Conservation (phyloP, 441 rosid species). For the Syzygium malaccense region DNA sequence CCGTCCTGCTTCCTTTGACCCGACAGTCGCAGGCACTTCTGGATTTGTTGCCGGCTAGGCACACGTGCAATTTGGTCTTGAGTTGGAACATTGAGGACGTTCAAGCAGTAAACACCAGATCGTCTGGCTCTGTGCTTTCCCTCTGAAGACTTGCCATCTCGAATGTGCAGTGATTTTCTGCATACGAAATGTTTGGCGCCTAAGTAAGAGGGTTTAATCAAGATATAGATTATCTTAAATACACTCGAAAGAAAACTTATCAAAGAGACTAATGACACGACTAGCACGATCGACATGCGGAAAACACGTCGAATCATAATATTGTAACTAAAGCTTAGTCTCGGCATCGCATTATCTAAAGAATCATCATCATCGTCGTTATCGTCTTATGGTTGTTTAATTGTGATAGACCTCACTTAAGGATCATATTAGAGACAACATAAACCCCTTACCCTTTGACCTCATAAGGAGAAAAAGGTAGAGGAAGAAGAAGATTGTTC, state of each 20-base stretch:
- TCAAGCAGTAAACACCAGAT: constrained; percentile 27
- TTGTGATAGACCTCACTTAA: background rate
- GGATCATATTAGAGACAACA: too few relatives aligned
- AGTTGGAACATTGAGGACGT: constrained; percentile 21
- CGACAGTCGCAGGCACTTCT: constrained; percentile 27
- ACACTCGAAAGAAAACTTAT: background rate
- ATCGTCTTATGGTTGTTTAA: background rate
- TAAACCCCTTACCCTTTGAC: too few relatives aligned
- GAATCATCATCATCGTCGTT: background rate
- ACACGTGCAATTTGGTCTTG: constrained; percentile 24
- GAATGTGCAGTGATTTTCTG: constrained; percentile 30
- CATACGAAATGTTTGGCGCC: background rate
- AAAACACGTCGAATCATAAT: background rate
- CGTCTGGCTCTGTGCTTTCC: constrained; percentile 18
- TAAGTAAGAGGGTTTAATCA: background rate
- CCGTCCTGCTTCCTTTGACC: constrained; percentile 31
- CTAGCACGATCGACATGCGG: background rate
- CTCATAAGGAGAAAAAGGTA: too few relatives aligned
- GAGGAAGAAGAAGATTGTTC: too few relatives aligned
- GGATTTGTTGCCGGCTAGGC: constrained; percentile 21
- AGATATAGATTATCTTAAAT: background rate
- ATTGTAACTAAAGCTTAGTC: background rate
- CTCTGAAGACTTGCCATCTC: constrained; percentile 41
- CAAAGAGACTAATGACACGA: background rate
- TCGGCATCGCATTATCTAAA: background rate